A percentile compares a stretch with the other conserved stretches of the same genome.
phyloP scores from a whole-genome alignment of 2,329 filamentous ascomycete species.

The Coniochaeta hoffmannii region DNA sequence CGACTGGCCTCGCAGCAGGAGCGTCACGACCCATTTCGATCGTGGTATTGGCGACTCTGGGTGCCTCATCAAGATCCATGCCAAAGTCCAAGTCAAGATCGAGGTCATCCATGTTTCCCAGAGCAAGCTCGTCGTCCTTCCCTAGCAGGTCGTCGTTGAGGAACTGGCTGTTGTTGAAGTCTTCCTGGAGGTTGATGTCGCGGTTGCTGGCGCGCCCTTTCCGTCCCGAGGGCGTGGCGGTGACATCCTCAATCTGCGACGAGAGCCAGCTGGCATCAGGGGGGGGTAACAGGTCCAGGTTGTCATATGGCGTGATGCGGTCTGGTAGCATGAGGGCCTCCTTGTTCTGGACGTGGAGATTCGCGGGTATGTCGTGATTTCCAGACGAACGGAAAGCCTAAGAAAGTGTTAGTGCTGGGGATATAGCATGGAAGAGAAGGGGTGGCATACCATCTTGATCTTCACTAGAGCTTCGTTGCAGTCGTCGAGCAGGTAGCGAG shows the following conservation, averaged over 20 bases:
- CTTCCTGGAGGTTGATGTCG: slow-evolving; percentile 62
- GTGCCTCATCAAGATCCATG: slow-evolving; percentile 63
- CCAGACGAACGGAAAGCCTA: slow-evolving; percentile 90
- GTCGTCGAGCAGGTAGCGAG: slow-evolving; percentile 90
- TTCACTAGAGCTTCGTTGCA: slow-evolving; percentile 97
- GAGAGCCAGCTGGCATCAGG: slow-evolving; percentile 83
- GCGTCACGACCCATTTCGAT: slow-evolving; percentile 90
- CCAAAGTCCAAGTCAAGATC: slow-evolving; percentile 70
- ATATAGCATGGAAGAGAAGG: neutral
- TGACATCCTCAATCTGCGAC: slow-evolving; percentile 61
- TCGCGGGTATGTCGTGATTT: slow-evolving; percentile 89
- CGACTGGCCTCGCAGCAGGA: slow-evolving; percentile 56
- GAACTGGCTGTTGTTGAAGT: slow-evolving; percentile 71
- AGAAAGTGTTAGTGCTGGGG: slow-evolving; percentile 23
- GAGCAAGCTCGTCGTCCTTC: slow-evolving; percentile 48
- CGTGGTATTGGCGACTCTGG: slow-evolving; percentile 44
- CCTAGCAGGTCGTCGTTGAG: slow-evolving; percentile 55
- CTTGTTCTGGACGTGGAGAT: slow-evolving; percentile 72
- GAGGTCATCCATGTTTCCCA: slow-evolving; percentile 56
- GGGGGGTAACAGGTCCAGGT: slow-evolving; percentile 67
- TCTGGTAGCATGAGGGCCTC: slow-evolving; percentile 86
- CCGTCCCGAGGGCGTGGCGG: slow-evolving; percentile 45
- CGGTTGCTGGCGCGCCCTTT: slow-evolving; percentile 51
- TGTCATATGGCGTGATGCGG: slow-evolving; percentile 86
- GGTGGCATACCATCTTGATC: slow-evolving; percentile 80